Evolutionary conservation across 257 asterid genomes (phyloP).

Genomic region (Plantago elongata): DNA sequence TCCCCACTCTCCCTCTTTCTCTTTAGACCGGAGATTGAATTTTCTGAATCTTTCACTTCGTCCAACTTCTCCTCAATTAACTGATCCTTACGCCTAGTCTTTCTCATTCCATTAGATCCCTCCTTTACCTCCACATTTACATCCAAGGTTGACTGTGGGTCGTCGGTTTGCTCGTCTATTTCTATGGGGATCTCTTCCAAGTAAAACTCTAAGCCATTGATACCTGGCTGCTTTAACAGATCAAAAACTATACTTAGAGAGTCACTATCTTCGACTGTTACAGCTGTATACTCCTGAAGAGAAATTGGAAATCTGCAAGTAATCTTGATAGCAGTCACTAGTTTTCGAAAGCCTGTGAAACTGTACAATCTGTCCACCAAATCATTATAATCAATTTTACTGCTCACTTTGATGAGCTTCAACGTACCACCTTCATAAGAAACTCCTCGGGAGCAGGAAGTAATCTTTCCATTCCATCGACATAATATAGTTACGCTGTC

Average conservation of each 20-base stretch:
- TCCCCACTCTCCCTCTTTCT: conserved; percentile 19
- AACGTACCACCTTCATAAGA: not conserved
- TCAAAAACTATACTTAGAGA: no score
- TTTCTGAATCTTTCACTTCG: conserved; percentile 22
- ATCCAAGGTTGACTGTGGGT: no score
- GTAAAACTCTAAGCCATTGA: no score
- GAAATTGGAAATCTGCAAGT: not conserved
- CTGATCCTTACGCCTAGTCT: no score
- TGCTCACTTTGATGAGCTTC: not conserved
- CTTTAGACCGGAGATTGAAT: conserved; percentile 16
- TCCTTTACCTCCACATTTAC: no score
- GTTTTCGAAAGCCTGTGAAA: not conserved
- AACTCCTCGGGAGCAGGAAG: not conserved
- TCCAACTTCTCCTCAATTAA: conserved; percentile 22
- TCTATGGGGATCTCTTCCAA: no score
- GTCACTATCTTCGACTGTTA: no score
- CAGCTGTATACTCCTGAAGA: no score
- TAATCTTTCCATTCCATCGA: not conserved
- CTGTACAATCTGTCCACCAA: not conserved
- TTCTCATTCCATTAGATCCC: no score
- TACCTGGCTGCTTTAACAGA: no score
- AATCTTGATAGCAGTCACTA: not conserved
- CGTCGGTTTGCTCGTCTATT: no score
- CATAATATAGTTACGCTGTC: not conserved
- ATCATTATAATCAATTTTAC: not conserved